Evolutionary conservation across 83 land plant species (phyloP).

Genomic region (Thuja plicata): DNA sequence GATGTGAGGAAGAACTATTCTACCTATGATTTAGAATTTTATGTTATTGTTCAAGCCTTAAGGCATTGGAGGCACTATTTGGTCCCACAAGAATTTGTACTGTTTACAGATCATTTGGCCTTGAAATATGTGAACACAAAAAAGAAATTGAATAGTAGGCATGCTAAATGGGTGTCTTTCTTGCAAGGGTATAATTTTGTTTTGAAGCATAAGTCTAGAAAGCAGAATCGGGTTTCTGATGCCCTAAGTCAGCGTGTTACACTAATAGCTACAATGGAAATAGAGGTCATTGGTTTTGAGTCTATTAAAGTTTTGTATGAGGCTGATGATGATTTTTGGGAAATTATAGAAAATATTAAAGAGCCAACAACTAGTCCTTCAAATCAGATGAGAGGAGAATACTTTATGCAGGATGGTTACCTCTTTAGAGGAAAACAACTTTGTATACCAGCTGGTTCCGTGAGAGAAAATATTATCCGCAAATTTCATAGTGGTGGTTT

Average conservation of each 20-base stretch:
- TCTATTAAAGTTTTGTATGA: no score
- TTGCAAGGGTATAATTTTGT: neutral
- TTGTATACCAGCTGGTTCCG: no score
- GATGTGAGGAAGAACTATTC: neutral
- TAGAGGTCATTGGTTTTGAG: no score
- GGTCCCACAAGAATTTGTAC: neutral
- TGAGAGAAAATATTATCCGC: no score
- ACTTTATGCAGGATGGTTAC: no score
- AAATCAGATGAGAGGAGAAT: no score
- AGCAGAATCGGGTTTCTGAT: neutral
- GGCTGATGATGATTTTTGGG: no score
- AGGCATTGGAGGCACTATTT: slow-evolving; percentile 9
- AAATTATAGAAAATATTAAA: no score
- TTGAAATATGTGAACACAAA: neutral
- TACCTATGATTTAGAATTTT: slow-evolving; percentile 11
- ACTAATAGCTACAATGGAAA: neutral
- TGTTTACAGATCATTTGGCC: neutral
- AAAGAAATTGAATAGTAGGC: neutral
- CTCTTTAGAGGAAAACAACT: no score
- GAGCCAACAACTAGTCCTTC: no score
- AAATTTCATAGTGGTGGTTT: no score
- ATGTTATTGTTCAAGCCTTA: neutral
- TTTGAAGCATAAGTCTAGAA: neutral
- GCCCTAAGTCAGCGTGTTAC: neutral
- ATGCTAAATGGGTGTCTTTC: slow-evolving; percentile 9